Conservation (phyloP, 2,329 filamentous ascomycete genomes). For the Pyricularia sp. region DNA sequence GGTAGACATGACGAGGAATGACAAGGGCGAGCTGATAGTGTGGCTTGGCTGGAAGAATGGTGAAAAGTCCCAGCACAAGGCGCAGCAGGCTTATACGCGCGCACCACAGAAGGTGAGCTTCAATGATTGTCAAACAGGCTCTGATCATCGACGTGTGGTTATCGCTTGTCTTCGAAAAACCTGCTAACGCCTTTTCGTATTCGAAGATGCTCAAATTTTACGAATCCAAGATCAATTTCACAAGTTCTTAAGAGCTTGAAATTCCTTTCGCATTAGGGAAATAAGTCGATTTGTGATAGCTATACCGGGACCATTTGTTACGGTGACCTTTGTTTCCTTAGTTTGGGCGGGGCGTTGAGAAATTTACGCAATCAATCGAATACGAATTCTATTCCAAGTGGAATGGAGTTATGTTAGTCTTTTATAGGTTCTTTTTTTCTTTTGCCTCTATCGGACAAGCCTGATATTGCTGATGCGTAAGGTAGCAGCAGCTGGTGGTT, state of each 20-base stretch:
- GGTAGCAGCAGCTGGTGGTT: no score
- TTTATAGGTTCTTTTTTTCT: not conserved
- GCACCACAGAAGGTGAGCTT: conserved; percentile 63
- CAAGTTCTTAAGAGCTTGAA: not conserved
- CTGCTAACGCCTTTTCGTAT: conserved; percentile 9
- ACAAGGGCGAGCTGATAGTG: conserved; percentile 50
- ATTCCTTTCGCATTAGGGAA: not conserved
- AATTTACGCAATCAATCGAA: not conserved
- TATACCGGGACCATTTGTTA: not conserved
- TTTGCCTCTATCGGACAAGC: not conserved
- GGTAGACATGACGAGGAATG: conserved; percentile 66
- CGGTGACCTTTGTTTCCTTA: not conserved
- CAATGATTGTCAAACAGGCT: not conserved
- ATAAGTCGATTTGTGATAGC: not conserved
- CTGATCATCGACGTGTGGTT: no score
- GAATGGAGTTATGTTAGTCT: not conserved
- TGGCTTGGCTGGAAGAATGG: conserved; percentile 68
- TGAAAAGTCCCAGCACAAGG: conserved; percentile 61
- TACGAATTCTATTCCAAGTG: not conserved
- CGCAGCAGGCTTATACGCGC: conserved; percentile 59
- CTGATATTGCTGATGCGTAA: no score
- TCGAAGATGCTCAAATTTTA: conserved; percentile 50
- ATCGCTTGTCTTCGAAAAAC: no score
- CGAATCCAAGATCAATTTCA: conserved; percentile 42
- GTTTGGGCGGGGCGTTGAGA: not conserved